A percentile compares a stretch with the other conserved stretches of the same genome.
phyloP scores from a whole-genome alignment of 495 filamentous ascomycete species.

The Penicillium soppii region DNA sequence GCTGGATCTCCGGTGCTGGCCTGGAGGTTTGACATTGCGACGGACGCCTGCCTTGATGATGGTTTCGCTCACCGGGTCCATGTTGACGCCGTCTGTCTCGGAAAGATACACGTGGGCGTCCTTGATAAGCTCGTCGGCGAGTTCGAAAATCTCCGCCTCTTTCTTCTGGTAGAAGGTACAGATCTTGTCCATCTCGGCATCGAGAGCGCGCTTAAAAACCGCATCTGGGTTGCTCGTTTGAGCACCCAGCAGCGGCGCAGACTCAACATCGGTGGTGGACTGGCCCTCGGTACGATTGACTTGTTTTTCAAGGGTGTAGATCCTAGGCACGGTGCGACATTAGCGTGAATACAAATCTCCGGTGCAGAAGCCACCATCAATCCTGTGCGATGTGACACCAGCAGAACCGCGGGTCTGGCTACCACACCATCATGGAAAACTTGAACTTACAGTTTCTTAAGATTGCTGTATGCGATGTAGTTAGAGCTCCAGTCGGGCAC shows the following conservation, averaged over 20 bases:
- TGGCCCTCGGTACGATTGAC: conserved; percentile 54
- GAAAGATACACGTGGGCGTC: conserved; percentile 74
- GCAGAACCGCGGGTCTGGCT: conserved; percentile 4
- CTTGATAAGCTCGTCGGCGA: conserved; percentile 70
- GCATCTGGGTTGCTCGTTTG: conserved; percentile 64
- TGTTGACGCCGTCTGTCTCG: conserved; percentile 56
- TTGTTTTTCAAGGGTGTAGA: conserved; percentile 87
- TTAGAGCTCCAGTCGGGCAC: conserved; percentile 98
- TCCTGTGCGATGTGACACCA: conserved; percentile 31
- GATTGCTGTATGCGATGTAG: conserved; percentile 96
- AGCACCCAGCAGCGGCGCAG: conserved; percentile 71
- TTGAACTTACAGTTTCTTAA: conserved; percentile 88
- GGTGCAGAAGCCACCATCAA: not conserved
- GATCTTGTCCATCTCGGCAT: conserved; percentile 90
- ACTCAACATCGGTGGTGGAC: conserved; percentile 66
- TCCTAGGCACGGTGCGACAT: conserved; percentile 51
- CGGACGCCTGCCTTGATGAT: conserved; percentile 43
- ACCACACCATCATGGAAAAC: not conserved
- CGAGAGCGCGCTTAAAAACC: conserved; percentile 75
- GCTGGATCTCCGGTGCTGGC: conserved; percentile 44
- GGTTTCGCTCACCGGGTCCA: conserved; percentile 52
- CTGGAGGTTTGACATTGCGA: conserved; percentile 44
- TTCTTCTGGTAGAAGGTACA: conserved; percentile 86
- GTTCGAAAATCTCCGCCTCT: conserved; percentile 78
- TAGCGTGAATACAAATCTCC: conserved; percentile 19